Percentiles rank a stretch among this genome's conserved stretches.
Conservation (phyloP, 2,329 filamentous ascomycete genomes). For the Fusarium circinatum region DNA sequence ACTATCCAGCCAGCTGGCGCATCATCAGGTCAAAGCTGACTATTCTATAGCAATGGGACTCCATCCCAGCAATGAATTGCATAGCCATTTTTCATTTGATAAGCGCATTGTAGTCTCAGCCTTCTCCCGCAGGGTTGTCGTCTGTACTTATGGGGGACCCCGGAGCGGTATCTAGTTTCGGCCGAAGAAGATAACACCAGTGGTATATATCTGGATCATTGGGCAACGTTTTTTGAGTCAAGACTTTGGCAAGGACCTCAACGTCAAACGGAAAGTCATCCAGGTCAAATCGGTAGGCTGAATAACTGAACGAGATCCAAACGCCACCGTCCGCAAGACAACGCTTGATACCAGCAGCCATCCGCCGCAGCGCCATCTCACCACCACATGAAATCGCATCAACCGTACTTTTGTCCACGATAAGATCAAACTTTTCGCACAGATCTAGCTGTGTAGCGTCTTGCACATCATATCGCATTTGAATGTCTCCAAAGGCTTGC, state of each 20-base stretch:
- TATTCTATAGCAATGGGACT: background rate
- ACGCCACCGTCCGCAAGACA: constrained; percentile 51
- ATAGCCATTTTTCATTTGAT: background rate
- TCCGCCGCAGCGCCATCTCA: constrained; percentile 49
- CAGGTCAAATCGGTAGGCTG: constrained; percentile 53
- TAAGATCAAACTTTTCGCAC: constrained; percentile 50
- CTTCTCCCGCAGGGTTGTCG: constrained; percentile 11
- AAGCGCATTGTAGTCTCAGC: background rate
- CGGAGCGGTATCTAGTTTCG: constrained; percentile 33
- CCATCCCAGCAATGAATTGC: background rate
- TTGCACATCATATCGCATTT: constrained; percentile 55
- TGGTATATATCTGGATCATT: constrained; percentile 59
- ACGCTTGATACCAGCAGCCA: constrained; percentile 51
- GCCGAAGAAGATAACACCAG: constrained; percentile 57
- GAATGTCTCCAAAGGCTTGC: constrained; percentile 55
- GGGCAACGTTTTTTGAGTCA: constrained; percentile 52
- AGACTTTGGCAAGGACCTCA: constrained; percentile 54
- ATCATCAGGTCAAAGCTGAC: background rate
- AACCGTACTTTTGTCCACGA: constrained; percentile 61
- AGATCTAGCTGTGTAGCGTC: constrained; percentile 55
- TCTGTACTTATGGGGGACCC: constrained; percentile 4
- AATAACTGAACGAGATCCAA: constrained; percentile 63
- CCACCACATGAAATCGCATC: constrained; percentile 61
- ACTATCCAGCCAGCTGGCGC: background rate
- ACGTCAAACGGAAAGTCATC: constrained; percentile 54